These are phyloP conservation scores for Aspergillus taichungensis DNA, from an alignment of 495 filamentous ascomycete genomes.

Conservation along the genomic window DNA sequence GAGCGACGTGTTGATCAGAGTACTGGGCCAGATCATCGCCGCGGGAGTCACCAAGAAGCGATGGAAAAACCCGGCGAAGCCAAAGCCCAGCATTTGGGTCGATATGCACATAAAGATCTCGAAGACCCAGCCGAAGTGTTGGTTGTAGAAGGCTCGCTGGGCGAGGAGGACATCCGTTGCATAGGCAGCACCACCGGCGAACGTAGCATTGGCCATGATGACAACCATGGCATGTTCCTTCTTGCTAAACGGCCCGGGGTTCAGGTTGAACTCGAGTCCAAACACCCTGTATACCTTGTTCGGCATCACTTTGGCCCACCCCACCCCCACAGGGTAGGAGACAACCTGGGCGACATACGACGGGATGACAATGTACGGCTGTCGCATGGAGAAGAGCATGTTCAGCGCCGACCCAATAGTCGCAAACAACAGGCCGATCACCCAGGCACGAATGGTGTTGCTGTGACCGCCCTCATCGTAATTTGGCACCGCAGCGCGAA, in stretches of 20 bases:
- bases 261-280: conserved; percentile 48
- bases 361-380: conserved; percentile 57
- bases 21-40: conserved; percentile 69
- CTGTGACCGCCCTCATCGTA: conserved; percentile 56
- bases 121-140: conserved; percentile 58
- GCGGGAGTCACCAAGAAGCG: conserved; percentile 53
- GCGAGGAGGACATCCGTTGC: conserved; percentile 59
- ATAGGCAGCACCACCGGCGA: conserved; percentile 50
- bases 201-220: conserved; percentile 53
- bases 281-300: conserved; percentile 42
- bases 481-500: conserved; percentile 32
- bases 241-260: conserved; percentile 66
- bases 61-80: conserved; percentile 59
- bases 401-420: conserved; percentile 61
- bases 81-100: conserved; percentile 64
- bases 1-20: conserved; percentile 53
- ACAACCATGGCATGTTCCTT: conserved; percentile 69
- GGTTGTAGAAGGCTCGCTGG: conserved; percentile 56
- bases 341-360: conserved; percentile 62
- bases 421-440: conserved; percentile 57
- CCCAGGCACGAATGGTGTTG: conserved; percentile 66
- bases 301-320: conserved; percentile 46
- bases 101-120: conserved; percentile 60
- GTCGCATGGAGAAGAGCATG: conserved; percentile 59
- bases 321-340: conserved; percentile 58